Evolutionary conservation across 805 yeast genomes (phyloP).

Genomic region (Candida berthetii): DNA sequence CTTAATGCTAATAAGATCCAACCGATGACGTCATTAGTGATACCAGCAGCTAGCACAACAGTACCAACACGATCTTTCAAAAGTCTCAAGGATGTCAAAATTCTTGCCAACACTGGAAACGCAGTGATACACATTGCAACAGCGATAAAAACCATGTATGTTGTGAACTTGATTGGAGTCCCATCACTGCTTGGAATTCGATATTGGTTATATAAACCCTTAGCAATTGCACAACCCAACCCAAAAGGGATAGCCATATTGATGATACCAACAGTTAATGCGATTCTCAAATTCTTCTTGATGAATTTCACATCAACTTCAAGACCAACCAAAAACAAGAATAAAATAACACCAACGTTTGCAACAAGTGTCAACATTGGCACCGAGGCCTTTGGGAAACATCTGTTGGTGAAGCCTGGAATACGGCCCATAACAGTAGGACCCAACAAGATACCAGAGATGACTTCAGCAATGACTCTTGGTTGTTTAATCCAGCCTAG

Average conservation of each 20-base stretch:
- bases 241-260: slow-evolving; percentile 80
- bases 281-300: slow-evolving; percentile 51
- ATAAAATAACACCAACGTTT: slow-evolving; percentile 67
- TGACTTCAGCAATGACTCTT: slow-evolving; percentile 74
- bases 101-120: slow-evolving; percentile 78
- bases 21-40: slow-evolving; percentile 71
- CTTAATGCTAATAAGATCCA: slow-evolving; percentile 76
- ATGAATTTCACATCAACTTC: slow-evolving; percentile 71
- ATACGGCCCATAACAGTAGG: slow-evolving; percentile 71
- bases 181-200: slow-evolving; percentile 22
- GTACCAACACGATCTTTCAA: slow-evolving; percentile 68
- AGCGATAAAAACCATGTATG: slow-evolving; percentile 75
- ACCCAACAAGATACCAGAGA: slow-evolving; percentile 70
- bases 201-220: slow-evolving; percentile 60
- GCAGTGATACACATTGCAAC: slow-evolving; percentile 85
- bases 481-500: slow-evolving; percentile 64
- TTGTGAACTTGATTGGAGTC: slow-evolving; percentile 49
- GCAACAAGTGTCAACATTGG: slow-evolving; percentile 64
- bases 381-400: slow-evolving; percentile 60
- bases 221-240: slow-evolving; percentile 65
- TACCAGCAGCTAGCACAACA: slow-evolving; percentile 78
- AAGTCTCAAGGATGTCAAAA: slow-evolving; percentile 64
- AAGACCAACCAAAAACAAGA: slow-evolving; percentile 71
- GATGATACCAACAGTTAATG: slow-evolving; percentile 60
- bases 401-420: slow-evolving; percentile 56